Evolutionary conservation across 345 rosid species (phyloP).

Genomic region (Rhodomyrtus tomentosa): DNA sequence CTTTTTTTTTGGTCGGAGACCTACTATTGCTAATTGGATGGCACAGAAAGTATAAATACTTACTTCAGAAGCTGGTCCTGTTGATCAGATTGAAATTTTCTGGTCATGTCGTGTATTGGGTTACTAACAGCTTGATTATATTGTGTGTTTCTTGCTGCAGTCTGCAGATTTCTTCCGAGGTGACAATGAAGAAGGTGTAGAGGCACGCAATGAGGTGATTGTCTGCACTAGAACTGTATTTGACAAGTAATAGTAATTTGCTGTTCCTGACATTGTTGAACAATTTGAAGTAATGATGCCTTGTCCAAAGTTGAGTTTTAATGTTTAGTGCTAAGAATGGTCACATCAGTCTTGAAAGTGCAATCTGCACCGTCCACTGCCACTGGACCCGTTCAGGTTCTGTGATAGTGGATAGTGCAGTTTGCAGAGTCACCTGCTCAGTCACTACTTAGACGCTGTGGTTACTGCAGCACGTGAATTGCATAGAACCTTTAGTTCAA

Average conservation of each 20-base stretch:
- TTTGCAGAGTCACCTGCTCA: background rate
- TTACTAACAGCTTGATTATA: background rate
- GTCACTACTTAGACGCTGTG: background rate
- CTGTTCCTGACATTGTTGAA: background rate
- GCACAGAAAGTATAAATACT: background rate
- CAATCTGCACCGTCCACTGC: background rate
- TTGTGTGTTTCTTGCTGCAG: constrained; percentile 33
- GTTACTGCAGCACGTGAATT: background rate
- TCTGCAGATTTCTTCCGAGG: constrained; percentile 94
- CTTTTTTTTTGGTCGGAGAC: background rate
- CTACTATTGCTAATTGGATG: background rate
- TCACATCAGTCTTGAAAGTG: background rate
- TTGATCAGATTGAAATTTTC: background rate
- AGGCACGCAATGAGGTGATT: constrained; percentile 94
- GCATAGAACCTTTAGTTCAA: background rate
- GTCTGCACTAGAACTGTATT: background rate
- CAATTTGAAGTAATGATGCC: background rate
- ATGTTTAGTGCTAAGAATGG: background rate
- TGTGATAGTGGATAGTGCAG: background rate
- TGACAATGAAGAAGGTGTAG: constrained; percentile 96
- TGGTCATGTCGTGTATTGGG: background rate
- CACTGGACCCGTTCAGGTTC: background rate
- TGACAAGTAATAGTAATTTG: background rate
- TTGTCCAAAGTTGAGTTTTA: background rate
- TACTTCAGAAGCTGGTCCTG: background rate